Evolutionary conservation across 163 green algal genomes (phyloP), one percentile per base, ranked within the genome.

Genomic region (Chlamydomonas reinhardtii): DNA sequence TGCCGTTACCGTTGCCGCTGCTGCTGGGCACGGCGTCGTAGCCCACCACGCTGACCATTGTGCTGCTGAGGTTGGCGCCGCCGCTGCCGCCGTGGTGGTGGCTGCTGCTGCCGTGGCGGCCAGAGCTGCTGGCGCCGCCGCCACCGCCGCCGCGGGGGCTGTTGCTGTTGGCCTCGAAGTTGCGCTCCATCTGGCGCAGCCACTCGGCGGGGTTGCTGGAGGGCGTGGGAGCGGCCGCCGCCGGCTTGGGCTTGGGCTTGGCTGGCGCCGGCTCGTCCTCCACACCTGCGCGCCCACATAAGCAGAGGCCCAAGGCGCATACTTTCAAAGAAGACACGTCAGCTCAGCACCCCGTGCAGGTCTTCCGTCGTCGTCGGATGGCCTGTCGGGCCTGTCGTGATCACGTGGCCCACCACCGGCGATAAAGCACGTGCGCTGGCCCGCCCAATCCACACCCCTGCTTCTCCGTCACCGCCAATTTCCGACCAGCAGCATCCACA

Each of bases 31-130:
- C 22, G 19, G 66, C 52, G 11, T 92, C 86, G 70, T 92, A 94
- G 11, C 86, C 88, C 24, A 94, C 86, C 43, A 94, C 86, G 27
- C 80, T 89, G 31, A 94, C 79, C 78, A 94, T 85, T 1, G 90
- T 83, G 59, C 20, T 83, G 24, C 89, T 70, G n/a, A 74, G 31
- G 54, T 70, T 75, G 1, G 52, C 34, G 37, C 31, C 54, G 12
- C 31, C n/a, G 43, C 72, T 66, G 19, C 4, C n/a, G 24, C 17
- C 35, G 19, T 1, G 70, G 61, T 69, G 29, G 48, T 75, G 15
- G 69, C 37, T 52, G 75, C 35, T 71, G 34, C 59, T n/a, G 61
- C 71, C 48, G 48, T 56, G 48, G 14, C 62, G 62, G 27, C 62
- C 62, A 17, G 62, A 70, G 27, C 56, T 82, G 75, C 75, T 73